These are phyloP conservation scores for Plasmodium gonderi DNA, from an alignment of 169 alveolate genomes.

Conservation along the genomic window DNA sequence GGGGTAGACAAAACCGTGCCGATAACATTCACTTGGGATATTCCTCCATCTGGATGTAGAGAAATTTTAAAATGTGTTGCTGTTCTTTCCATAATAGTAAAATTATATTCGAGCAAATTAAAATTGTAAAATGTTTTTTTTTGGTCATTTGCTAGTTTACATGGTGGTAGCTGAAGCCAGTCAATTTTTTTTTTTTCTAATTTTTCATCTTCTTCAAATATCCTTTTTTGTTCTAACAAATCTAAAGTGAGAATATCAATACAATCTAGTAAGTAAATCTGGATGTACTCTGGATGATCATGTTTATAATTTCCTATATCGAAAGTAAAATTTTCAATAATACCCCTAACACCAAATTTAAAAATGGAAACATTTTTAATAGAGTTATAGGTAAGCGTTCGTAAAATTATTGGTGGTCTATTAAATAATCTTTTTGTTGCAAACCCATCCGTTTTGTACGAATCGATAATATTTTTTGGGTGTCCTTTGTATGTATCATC, in stretches of 20 bases:
- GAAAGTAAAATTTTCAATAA: slow-evolving; percentile 59
- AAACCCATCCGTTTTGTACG: slow-evolving; percentile 50
- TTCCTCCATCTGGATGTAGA: slow-evolving; percentile 68
- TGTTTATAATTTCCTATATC: slow-evolving; percentile 61
- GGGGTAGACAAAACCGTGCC: slow-evolving; percentile 52
- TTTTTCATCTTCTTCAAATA: slow-evolving; percentile 73
- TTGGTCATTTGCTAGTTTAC: slow-evolving; percentile 19
- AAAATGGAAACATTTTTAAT: slow-evolving; percentile 43
- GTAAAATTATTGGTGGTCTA: slow-evolving; percentile 69
- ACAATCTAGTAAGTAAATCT: slow-evolving; percentile 52
- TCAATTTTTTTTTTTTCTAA: slow-evolving; percentile 38
- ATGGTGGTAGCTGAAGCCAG: slow-evolving; percentile 63
- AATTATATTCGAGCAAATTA: slow-evolving; percentile 46
- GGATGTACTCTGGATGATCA: slow-evolving; percentile 64
- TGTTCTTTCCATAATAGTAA: slow-evolving; percentile 45
- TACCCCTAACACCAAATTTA: slow-evolving; percentile 71
- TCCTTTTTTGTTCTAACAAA: slow-evolving; percentile 52
- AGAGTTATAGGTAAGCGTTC: slow-evolving; percentile 43
- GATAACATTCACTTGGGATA: slow-evolving; percentile 52
- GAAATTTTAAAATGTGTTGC: slow-evolving; percentile 69
- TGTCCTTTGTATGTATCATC: slow-evolving; percentile 65
- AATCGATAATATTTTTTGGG: slow-evolving; percentile 54
- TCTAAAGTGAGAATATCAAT: slow-evolving; percentile 64
- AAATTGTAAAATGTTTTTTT: slow-evolving; percentile 61
- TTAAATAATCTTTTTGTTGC: slow-evolving; percentile 53